Base-by-base conservation (phyloP, 371 early-diverging fungal species). In the Mortierella sp. region DNA sequence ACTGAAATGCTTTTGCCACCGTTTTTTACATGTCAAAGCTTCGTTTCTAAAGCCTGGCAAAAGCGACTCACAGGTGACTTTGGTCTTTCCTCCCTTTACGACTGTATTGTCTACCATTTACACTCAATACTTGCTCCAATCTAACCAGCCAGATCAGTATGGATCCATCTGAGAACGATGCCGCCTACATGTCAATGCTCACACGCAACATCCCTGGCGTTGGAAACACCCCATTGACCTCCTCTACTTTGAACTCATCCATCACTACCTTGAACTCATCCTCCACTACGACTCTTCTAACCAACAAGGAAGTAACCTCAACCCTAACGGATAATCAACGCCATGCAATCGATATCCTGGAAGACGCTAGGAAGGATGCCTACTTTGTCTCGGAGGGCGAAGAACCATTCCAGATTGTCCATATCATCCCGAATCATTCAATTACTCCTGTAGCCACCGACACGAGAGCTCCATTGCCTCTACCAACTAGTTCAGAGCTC, bases 121-220 rank as follows among this genome's bases (percentile, higher is more conserved):
- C 17, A 51, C 17, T 17, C 22, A 51, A 9, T 51, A 51, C 26
- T 13, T 7, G 7, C 26, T 51, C 5, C 26, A 51, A 51, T 51
- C n/a, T n/a, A n/a, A n/a, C n/a, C n/a, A n/a, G n/a, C n/a, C n/a
- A n/a, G 53, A 51, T 9, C 53, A 26, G 5, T 51, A 8, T 19
- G 17, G 26, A 9, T 51, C 22, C 17, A 26, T 5, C 5, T 51
- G 40, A 9, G 40, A 40, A 40, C 9, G 13, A 79, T 53, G 62
- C 49, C 31, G 67, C 70, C n/a, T 79, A 79, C 74, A 73, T 79
- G 79, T 26, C 70, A 22, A 47, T 79, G 66, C 69, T 79, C 51
- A 73, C 57, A 32, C 69, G 79, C 42, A 66, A 66, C 31, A 79
- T 79, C 31, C 79, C 73, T 1, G 79, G 79, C 12, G 79, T 79